These are phyloP conservation scores for Thermoascus crustaceus DNA, from an alignment of 2,329 filamentous ascomycete genomes.

Conservation along the genomic window DNA sequence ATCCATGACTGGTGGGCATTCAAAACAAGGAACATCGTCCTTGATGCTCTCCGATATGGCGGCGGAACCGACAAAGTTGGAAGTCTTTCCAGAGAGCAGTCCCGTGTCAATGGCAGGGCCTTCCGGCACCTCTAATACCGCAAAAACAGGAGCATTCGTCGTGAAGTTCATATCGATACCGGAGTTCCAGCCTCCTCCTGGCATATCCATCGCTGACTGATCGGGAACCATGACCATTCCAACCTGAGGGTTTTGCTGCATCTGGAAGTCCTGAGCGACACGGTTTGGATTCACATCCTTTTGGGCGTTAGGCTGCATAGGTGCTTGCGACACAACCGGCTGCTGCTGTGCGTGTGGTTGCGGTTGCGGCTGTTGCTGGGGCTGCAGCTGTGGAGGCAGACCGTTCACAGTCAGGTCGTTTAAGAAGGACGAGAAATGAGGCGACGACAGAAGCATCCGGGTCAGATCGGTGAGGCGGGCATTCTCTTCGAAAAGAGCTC, in stretches of 20 bases:
- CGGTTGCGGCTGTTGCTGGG: slow-evolving; percentile 28
- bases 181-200: slow-evolving; percentile 36
- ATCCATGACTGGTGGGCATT: slow-evolving; percentile 24
- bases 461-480: slow-evolving; percentile 67
- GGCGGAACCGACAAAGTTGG: slow-evolving; percentile 42
- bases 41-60: slow-evolving; percentile 41
- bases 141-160: slow-evolving; percentile 49
- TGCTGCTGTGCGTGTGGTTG: slow-evolving; percentile 33
- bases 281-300: slow-evolving; percentile 61
- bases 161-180: slow-evolving; percentile 38
- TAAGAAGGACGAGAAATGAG: slow-evolving; percentile 75
- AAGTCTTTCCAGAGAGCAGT: slow-evolving; percentile 63
- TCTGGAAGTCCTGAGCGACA: slow-evolving; percentile 45
- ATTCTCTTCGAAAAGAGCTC: slow-evolving; percentile 75
- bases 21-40: slow-evolving; percentile 42
- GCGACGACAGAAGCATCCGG: slow-evolving; percentile 71
- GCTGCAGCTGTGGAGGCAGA: slow-evolving; percentile 28
- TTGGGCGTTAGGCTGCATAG: slow-evolving; percentile 43
- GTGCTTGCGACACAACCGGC: slow-evolving; percentile 30
- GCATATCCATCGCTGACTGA: slow-evolving; percentile 60
- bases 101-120: slow-evolving; percentile 54
- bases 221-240: slow-evolving; percentile 80
- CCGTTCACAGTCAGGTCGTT: slow-evolving; percentile 60
- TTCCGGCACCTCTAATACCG: slow-evolving; percentile 62
- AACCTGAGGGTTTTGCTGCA: slow-evolving; percentile 56